Percentiles rank a stretch among this genome's conserved stretches.
phyloP scores from a whole-genome alignment of 768 basidiomycete genomes.

The Xerocomellus dryophilus region DNA sequence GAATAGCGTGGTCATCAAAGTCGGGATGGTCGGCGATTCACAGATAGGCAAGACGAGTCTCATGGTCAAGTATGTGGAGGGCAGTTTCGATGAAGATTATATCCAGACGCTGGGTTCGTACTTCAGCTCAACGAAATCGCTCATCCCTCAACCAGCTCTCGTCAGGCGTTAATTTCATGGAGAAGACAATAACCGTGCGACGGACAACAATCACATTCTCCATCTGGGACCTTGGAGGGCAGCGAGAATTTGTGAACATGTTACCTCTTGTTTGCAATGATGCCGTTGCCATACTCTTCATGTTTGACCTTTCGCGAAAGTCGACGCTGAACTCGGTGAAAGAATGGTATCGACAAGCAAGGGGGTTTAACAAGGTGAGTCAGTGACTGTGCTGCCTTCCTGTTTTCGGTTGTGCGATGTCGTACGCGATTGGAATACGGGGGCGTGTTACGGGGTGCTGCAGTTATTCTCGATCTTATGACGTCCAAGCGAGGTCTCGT shows the following conservation, averaged over 20 bases:
- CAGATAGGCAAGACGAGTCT: conserved; percentile 99
- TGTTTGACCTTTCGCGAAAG: conserved; percentile 98
- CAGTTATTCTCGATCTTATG: background rate
- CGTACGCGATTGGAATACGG: background rate
- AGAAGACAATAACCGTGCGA: conserved; percentile 98
- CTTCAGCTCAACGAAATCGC: background rate
- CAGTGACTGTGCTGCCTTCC: background rate
- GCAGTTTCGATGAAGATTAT: conserved; percentile 98
- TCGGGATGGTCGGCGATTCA: conserved; percentile 99
- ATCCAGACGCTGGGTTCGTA: conserved; percentile 94
- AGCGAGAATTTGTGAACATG: conserved; percentile 99
- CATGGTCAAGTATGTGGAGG: conserved; percentile 99
- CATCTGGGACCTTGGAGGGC: conserved; percentile 97
- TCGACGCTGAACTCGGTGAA: conserved; percentile 97
- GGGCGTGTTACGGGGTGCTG: background rate
- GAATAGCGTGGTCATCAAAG: conserved; percentile 94
- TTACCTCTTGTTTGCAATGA: conserved; percentile 97
- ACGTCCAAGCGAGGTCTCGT: conserved; percentile 1
- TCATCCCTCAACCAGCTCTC: conserved; percentile 8
- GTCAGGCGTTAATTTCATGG: conserved; percentile 97
- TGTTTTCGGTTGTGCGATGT: background rate
- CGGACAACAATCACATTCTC: conserved; percentile 99
- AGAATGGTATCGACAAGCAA: conserved; percentile 99
- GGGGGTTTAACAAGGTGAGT: conserved; percentile 96
- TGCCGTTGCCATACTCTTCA: conserved; percentile 99